Evolutionary conservation across 768 basidiomycete genomes (phyloP), one percentile per base, ranked within the genome.

Genomic region (Exidia glandulosa): DNA sequence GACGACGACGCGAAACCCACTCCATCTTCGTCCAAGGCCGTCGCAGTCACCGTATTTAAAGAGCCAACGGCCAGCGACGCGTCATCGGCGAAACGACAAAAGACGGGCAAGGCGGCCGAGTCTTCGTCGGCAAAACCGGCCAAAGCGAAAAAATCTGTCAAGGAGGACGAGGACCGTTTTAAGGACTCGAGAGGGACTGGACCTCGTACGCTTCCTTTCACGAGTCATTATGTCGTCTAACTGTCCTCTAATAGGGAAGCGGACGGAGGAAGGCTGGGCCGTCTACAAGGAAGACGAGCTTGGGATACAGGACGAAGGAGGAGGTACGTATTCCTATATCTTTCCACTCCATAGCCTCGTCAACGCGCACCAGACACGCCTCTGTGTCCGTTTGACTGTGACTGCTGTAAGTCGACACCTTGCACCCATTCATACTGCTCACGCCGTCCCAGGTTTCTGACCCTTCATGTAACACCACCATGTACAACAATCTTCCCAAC

Each of bases 241-340:
- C n/a, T 57, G 23, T n/a, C 57, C 36, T 32, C n/a, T n/a, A n/a
- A 27, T 66, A 91, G 90, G 88, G 56, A 82, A 80, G 32, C 84
- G 77, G 69, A 93, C 90, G 0, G 86, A 84, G 60, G 91, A 93
- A 67, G 91, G 90, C 3, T 91, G 80, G 75, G 69, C 72, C 14
- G 80, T 93, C 34, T 93, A 85, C 70, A 90, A 88, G 67, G 90
- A 90, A 71, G 86, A 85, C 61, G 90, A 93, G 64, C 81, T 93
- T 2, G 85, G 86, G 16, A 84, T 93, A 57, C 72, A 72, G 45
- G 75, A 79, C 60, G 75, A 80, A 60, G 85, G 85, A 50, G 90
- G 91, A 68, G 89, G 90, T 89, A 71, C 73, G 81, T 65, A 32
- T 57, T 45, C 33, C 41, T 30, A 32, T 19, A 48, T 16, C 32